Base-by-base conservation (phyloP, 192 early-diverging fungal genomes). In the Glomus cerebriforme region DNA sequence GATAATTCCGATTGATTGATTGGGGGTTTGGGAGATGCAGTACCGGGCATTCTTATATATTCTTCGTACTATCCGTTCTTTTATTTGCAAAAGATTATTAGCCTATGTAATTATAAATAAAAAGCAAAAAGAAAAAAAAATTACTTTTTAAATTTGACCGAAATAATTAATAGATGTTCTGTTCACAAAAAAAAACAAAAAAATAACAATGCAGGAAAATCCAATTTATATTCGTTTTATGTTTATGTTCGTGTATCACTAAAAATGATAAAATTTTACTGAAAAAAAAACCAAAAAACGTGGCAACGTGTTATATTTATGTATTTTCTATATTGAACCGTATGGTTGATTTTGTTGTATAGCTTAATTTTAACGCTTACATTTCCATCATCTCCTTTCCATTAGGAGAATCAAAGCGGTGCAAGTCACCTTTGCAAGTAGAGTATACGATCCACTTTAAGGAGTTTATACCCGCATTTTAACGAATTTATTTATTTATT, bases 391-490 rank as follows among this genome's bases (percentile, higher is more conserved):
- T 54, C 49, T 54, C 49, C 49, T 54, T 54, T 54, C 49, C 15
- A 54, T 54, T 54, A 54, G 49, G 49, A 54, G 49, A 54, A 54
- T 54, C 49, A 54, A 22, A 54, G 29, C 69, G 69, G 69, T 72
- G 69, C 39, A 45, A 34, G 69, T 72, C 73, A 58, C 45, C 45
- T 35, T 43, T 49, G 29, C 45, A 74, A 54, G 49, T 74, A 54
- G 73, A 74, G 58, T 74, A 74, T 37, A 74, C 73, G 43, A 73
- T 32, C 49, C 27, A 59, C 26, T 43, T 9, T 17, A 13, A n/a
- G 39, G 9, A 13, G 6, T 49, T 35, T 74, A 17, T 73, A 7
- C 9, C 12, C 71, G 43, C 10, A 24, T 59, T n/a, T 0, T 10
- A 74, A 49, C 13, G 15, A 0, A 22, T 54, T 49, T 54, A 22